Base-by-base conservation (phyloP, 371 early-diverging fungal genomes). In the Globomyces sp. region DNA sequence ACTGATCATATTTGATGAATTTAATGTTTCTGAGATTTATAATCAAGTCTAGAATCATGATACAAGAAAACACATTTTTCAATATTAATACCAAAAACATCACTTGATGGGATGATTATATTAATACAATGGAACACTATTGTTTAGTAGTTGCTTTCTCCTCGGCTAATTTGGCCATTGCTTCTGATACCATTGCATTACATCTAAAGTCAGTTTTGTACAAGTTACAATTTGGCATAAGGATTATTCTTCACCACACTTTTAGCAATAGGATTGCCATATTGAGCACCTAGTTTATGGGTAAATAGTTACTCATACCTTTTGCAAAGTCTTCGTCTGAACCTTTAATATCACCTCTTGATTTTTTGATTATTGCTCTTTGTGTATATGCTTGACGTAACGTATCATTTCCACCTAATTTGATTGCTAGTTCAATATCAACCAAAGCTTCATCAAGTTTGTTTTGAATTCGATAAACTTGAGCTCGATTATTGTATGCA, bases 311-410 rank as follows among this genome's bases (percentile, higher is more conserved):
- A 0, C 24, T 24, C 24, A 24, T 4, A 44, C 58, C 46, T 68
- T 74, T 68, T 62, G 87, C 87, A 69, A 94, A 90, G 70, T 92
- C 91, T n/a, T 70, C 71, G 40, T 86, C 86, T 4, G 91, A 84
- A 0, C 85, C 91, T 8, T 74, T 75, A 43, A 78, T 68, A 64
- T 92, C 87, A 0, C 92, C 94, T 24, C 72, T 68, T 4, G 75
- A 73, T 34, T 86, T 86, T 47, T 84, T 75, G 34, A 93, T 72
- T 3, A 93, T 83, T 3, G 86, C 95, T 58, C 93, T 79, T 68
- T 94, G 95, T 3, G 94, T 93, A 73, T 90, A 91, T 2, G 95
- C 94, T 81, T 90, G 92, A 57, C 85, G 83, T 10, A 91, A 75
- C n/a, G 89, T 80, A 24, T 72, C 80, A n/a, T 82, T 42, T 84